phyloP scores from a whole-genome alignment of 257 asterid genomes.

The Rehmannia glutinosa region DNA sequence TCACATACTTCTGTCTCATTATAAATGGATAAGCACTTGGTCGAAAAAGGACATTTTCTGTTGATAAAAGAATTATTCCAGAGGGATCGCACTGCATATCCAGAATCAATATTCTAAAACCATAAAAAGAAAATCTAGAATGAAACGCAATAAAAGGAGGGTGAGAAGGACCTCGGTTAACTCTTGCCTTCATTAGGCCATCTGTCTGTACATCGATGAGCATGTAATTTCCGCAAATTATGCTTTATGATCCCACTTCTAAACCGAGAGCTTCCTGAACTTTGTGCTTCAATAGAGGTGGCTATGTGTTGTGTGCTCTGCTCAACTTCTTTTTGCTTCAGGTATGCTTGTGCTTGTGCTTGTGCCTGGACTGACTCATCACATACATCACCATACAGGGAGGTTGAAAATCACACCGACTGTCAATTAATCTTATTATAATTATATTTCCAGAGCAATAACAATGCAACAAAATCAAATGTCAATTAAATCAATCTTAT shows the following conservation, averaged over 20 bases:
- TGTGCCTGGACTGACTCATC: conserved; percentile 66
- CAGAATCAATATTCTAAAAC: not conserved
- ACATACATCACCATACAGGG: conserved; percentile 22
- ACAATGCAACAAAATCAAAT: not conserved
- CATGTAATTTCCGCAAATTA: conserved; percentile 47
- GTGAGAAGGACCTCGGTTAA: conserved; percentile 15
- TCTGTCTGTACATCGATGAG: conserved; percentile 29
- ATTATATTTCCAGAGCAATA: not conserved
- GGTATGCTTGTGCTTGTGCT: conserved; percentile 52
- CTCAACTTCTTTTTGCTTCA: conserved; percentile 39
- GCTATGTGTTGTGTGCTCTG: conserved; percentile 24
- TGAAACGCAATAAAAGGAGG: not conserved
- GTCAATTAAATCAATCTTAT: not conserved
- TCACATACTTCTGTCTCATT: not conserved
- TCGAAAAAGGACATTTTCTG: not conserved
- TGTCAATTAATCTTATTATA: not conserved
- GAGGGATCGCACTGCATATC: not conserved
- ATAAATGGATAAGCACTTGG: conserved; percentile 9
- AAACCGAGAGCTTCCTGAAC: conserved; percentile 57
- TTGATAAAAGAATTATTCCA: not conserved
- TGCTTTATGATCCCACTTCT: conserved; percentile 58
- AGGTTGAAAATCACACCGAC: not conserved
- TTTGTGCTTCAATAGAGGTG: conserved; percentile 24
- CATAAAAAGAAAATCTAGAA: not conserved
- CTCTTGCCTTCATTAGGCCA: conserved; percentile 13